Base-by-base conservation (phyloP, 78 protist genomes). In the Guillardia theta region DNA sequence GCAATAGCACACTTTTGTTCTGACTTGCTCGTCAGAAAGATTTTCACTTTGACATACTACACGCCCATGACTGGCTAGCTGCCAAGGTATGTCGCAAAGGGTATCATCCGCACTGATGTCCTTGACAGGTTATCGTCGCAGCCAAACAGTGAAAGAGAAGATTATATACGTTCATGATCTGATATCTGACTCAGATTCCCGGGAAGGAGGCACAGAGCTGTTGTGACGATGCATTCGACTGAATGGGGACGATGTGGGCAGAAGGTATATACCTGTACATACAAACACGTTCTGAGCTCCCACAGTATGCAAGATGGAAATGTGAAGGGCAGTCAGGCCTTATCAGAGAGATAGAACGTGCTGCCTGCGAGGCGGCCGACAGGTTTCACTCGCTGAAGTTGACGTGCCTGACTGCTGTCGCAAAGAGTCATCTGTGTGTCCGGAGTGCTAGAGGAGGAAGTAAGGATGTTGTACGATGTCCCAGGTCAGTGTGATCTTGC, bases 51-150 rank as follows among this genome's bases (percentile, higher is more conserved):
- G 90, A 78, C 39, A 30, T 78, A 10, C 18, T n/a, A 22, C 90
- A 78, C 12, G 90, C 50, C 0, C 90, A 78, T 43, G 90, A 78
- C 90, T 78, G 90, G 90, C 90, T 78, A 1, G 48, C 90, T 22
- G 45, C 50, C 18, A 78, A 37, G 90, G 90, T 43, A 30, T 10
- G n/a, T n/a, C n/a, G n/a, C n/a, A n/a, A n/a, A n/a, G n/a, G n/a
- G n/a, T n/a, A n/a, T n/a, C n/a, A n/a, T n/a, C n/a, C n/a, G n/a
- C n/a, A n/a, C n/a, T n/a, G n/a, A n/a, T n/a, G n/a, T n/a, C n/a
- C n/a, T n/a, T n/a, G n/a, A n/a, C n/a, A n/a, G n/a, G n/a, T n/a
- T n/a, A n/a, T n/a, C n/a, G n/a, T n/a, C n/a, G n/a, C n/a, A n/a
- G n/a, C n/a, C n/a, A n/a, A n/a, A n/a, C n/a, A n/a, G n/a, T n/a